Conservation (phyloP, 495 filamentous ascomycete species). For the Pyrenopolyporus hunteri region DNA sequence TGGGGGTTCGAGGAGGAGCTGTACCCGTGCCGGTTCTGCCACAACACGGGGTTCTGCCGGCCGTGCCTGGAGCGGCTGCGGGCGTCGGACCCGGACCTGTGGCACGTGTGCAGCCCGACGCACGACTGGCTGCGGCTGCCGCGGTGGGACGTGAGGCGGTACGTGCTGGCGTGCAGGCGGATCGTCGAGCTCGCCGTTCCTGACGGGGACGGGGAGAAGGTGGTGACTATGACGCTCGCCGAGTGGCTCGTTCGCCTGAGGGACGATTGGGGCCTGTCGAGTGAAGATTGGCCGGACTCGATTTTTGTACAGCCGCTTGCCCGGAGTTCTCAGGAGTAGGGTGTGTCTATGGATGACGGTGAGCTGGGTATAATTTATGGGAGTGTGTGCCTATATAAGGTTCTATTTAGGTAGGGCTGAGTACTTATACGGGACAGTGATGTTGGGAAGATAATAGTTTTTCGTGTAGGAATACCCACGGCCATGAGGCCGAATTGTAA, state of each 20-base stretch:
- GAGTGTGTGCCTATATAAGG: too few species aligned
- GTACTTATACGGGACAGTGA: too few species aligned
- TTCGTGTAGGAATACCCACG: too few species aligned
- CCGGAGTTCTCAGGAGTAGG: neutral
- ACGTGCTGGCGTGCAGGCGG: neutral
- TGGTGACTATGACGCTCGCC: too few species aligned
- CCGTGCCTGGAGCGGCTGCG: constrained; percentile 23
- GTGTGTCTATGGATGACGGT: neutral
- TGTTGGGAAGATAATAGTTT: too few species aligned
- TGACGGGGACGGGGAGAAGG: too few species aligned
- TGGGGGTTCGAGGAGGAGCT: constrained; percentile 28
- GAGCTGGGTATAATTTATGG: neutral
- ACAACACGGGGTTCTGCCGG: constrained; percentile 31
- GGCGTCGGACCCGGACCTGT: neutral
- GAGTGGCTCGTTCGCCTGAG: neutral
- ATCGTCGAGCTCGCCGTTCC: neutral
- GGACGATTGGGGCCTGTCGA: neutral
- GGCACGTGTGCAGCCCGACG: neutral
- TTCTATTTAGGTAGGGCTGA: too few species aligned
- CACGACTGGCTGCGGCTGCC: constrained; percentile 11
- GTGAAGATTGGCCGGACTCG: neutral
- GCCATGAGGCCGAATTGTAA: too few species aligned
- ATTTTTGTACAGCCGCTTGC: neutral
- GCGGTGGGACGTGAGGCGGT: constrained; percentile 9
- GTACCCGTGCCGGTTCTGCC: constrained; percentile 33